These are phyloP conservation scores for Cryptosporidium meleagridis DNA, from an alignment of 169 alveolate genomes.

Conservation along the genomic window DNA sequence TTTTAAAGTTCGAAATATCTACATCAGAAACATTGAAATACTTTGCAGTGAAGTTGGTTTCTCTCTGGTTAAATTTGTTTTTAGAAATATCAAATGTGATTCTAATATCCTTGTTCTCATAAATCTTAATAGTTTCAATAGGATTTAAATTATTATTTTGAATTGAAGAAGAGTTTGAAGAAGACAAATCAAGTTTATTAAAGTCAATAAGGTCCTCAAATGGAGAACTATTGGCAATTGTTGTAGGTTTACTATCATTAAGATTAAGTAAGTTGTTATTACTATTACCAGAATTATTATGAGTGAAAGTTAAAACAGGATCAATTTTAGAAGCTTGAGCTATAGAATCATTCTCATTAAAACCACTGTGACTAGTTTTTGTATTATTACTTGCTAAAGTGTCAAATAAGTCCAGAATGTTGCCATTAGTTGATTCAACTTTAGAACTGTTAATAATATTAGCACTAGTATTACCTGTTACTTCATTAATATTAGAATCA, in stretches of 20 bases:
- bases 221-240: neutral
- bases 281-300: neutral
- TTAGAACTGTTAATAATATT: neutral
- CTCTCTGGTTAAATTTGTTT: constrained; percentile 6
- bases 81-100: constrained; percentile 38
- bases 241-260: neutral
- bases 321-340: neutral
- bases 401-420: constrained; percentile 46
- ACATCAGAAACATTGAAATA: constrained; percentile 30
- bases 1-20: constrained; percentile 33
- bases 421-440: constrained; percentile 1
- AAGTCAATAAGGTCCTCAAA: constrained; percentile 58
- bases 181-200: neutral
- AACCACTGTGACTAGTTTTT: neutral
- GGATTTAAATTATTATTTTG: neutral
- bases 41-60: constrained; percentile 25
- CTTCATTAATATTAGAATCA: constrained; percentile 9
- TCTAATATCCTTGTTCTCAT: constrained; percentile 27
- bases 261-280: neutral
- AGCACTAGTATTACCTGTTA: neutral
- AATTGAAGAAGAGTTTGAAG: neutral
- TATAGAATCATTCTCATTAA: too few species aligned
- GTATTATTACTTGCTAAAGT: neutral
- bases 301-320: neutral
- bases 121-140: constrained; percentile 12